Evolutionary conservation across 352 stramenopile species (phyloP).

Genomic region (Phytopythium chamaehyphon): DNA sequence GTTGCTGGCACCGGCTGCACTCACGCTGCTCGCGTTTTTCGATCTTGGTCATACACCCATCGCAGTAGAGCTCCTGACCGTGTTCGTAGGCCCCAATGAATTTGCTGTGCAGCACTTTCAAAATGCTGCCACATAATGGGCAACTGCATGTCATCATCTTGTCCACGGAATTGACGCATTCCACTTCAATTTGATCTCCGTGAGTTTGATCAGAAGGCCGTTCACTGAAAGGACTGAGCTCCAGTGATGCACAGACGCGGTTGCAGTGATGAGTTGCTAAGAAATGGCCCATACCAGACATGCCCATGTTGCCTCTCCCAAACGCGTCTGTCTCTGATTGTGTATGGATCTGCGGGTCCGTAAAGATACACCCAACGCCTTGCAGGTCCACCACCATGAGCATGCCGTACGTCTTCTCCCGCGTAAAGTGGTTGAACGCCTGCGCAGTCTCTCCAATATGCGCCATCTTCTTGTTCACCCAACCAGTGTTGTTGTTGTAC

Average conservation of each 20-base stretch:
- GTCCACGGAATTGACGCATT: neutral
- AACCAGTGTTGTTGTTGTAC: conserved; percentile 46
- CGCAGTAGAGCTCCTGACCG: conserved; percentile 19
- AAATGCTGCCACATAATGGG: conserved; percentile 25
- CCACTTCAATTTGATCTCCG: neutral
- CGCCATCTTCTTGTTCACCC: conserved; percentile 8
- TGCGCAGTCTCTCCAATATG: conserved; percentile 18
- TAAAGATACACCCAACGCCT: conserved; percentile 24
- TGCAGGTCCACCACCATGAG: conserved; percentile 41
- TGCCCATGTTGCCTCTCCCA: conserved; percentile 19
- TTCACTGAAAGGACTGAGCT: too few species aligned
- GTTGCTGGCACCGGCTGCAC: conserved; percentile 9
- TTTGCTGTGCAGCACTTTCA: conserved; percentile 9
- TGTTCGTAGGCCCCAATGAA: conserved; percentile 18
- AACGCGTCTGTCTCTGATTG: conserved; percentile 9
- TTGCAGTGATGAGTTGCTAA: conserved; percentile 38
- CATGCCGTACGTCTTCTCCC: conserved; percentile 25
- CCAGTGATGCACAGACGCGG: conserved; percentile 16
- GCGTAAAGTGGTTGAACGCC: conserved; percentile 43
- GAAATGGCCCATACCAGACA: conserved; percentile 28
- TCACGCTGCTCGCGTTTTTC: neutral
- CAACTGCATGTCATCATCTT: conserved; percentile 28
- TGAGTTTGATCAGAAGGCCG: neutral
- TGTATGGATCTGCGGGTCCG: conserved; percentile 40
- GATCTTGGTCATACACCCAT: too few species aligned